Conservation (phyloP, 192 early-diverging fungal genomes). For the Podila epicladia region DNA sequence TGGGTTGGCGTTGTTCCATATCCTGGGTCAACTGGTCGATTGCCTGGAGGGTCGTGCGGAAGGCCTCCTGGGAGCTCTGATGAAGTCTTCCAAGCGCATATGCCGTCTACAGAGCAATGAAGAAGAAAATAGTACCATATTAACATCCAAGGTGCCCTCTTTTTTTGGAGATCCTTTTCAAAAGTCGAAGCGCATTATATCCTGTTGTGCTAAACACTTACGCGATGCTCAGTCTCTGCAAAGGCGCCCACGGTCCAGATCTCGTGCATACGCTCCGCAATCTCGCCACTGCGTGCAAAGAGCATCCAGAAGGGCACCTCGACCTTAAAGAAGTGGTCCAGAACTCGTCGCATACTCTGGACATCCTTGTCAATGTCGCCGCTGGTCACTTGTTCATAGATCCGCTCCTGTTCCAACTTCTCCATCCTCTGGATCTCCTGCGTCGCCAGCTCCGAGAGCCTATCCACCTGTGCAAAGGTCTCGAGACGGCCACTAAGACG, state of each 20-base stretch:
- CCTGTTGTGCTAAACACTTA: not conserved
- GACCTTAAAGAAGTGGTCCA: slow-evolving; percentile 42
- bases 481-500: slow-evolving; percentile 31
- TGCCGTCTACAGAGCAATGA: slow-evolving; percentile 23
- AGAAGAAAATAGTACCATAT: not conserved
- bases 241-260: slow-evolving; percentile 40
- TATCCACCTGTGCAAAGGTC: slow-evolving; percentile 31
- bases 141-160: not conserved
- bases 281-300: slow-evolving; percentile 42
- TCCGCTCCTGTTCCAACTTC: slow-evolving; percentile 21
- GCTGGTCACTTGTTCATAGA: slow-evolving; percentile 29
- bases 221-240: slow-evolving; percentile 46
- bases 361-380: slow-evolving; percentile 47
- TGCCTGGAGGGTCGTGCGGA: slow-evolving; percentile 26
- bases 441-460: slow-evolving; percentile 28
- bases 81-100: slow-evolving; percentile 41
- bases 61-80: slow-evolving; percentile 43
- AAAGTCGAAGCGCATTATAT: too few species aligned
- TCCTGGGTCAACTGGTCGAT: slow-evolving; percentile 21
- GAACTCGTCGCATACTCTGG: slow-evolving; percentile 18
- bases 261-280: slow-evolving; percentile 46
- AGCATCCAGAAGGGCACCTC: slow-evolving; percentile 49
- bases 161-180: too few species aligned
- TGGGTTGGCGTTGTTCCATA: slow-evolving; percentile 22
- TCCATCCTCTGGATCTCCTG: slow-evolving; percentile 45